Conservation (phyloP, 352 stramenopile genomes). For the Phytophthora fragariaefolia region DNA sequence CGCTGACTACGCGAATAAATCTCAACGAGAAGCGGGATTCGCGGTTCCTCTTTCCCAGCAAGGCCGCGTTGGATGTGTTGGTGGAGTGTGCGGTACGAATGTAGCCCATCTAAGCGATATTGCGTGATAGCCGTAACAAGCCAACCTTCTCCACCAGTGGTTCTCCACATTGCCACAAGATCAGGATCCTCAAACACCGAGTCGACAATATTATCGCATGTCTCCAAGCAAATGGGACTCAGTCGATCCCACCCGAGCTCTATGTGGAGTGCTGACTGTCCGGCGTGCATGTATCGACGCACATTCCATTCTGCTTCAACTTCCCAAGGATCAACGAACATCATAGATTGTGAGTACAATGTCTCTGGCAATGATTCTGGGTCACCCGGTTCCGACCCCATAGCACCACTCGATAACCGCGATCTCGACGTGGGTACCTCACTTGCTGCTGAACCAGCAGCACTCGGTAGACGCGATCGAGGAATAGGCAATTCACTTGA, state of each 20-base stretch:
- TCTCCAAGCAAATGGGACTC: slow-evolving; percentile 67
- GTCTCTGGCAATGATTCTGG: slow-evolving; percentile 24
- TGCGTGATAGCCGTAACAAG: slow-evolving; percentile 85
- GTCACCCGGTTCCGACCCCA: slow-evolving; percentile 22
- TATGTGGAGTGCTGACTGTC: slow-evolving; percentile 50
- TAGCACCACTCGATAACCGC: slow-evolving; percentile 16
- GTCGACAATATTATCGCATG: slow-evolving; percentile 66
- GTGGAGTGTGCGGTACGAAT: slow-evolving; percentile 54
- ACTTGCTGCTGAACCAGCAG: slow-evolving; percentile 8
- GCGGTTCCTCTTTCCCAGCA: slow-evolving; percentile 44
- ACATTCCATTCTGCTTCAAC: slow-evolving; percentile 74
- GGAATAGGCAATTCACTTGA: slow-evolving; percentile 10
- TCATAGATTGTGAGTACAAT: slow-evolving; percentile 63
- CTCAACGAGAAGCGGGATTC: slow-evolving; percentile 64
- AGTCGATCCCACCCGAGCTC: slow-evolving; percentile 83
- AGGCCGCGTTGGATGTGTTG: slow-evolving; percentile 48
- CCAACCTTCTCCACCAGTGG: slow-evolving; percentile 75
- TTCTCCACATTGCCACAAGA: slow-evolving; percentile 76
- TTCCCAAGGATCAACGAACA: slow-evolving; percentile 88
- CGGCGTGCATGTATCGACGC: slow-evolving; percentile 67
- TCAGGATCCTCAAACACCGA: slow-evolving; percentile 69
- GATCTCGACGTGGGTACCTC: slow-evolving; percentile 12
- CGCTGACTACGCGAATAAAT: slow-evolving; percentile 76
- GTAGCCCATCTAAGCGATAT: slow-evolving; percentile 75
- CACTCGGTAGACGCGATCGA: slow-evolving; percentile 19